Conservation (phyloP, 345 rosid species). For the Corchorus olitorius region DNA sequence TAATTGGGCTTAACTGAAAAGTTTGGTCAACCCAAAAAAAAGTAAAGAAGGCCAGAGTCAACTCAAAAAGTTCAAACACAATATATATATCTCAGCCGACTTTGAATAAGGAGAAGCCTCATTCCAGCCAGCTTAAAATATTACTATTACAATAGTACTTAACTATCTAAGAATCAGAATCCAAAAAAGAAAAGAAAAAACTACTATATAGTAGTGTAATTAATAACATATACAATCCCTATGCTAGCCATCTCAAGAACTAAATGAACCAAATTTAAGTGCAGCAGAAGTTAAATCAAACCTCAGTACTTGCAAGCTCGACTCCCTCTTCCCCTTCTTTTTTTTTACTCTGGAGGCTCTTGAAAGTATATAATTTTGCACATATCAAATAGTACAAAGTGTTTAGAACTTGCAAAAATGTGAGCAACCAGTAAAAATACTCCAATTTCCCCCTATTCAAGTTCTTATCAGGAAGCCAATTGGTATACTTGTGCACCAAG, state of each 20-base stretch:
- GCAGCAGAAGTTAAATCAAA: slow-evolving; percentile 16
- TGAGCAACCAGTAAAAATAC: slow-evolving; percentile 54
- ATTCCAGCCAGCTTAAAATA: not conserved
- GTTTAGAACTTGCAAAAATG: slow-evolving; percentile 42
- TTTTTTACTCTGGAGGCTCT: slow-evolving; percentile 33
- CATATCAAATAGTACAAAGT: slow-evolving; percentile 43
- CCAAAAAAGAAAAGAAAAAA: not conserved
- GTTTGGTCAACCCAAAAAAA: too few species aligned
- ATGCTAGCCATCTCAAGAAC: too few species aligned
- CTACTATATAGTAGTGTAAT: not conserved
- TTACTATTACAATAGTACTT: not conserved
- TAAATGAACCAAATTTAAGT: too few species aligned
- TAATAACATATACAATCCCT: too few species aligned
- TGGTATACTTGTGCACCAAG: slow-evolving; percentile 43
- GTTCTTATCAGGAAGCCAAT: slow-evolving; percentile 52
- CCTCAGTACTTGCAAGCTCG: slow-evolving; percentile 32
- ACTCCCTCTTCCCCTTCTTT: slow-evolving; percentile 19
- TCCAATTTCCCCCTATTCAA: slow-evolving; percentile 54
- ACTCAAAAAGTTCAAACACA: too few species aligned
- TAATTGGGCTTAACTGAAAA: too few species aligned
- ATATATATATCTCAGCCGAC: too few species aligned
- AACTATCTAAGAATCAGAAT: not conserved
- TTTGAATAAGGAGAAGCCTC: too few species aligned
- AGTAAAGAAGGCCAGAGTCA: too few species aligned
- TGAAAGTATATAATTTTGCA: slow-evolving; percentile 47